These are phyloP conservation scores for Sporothrix schenckii DNA, from an alignment of 2,329 filamentous ascomycete genomes.

Conservation along the genomic window DNA sequence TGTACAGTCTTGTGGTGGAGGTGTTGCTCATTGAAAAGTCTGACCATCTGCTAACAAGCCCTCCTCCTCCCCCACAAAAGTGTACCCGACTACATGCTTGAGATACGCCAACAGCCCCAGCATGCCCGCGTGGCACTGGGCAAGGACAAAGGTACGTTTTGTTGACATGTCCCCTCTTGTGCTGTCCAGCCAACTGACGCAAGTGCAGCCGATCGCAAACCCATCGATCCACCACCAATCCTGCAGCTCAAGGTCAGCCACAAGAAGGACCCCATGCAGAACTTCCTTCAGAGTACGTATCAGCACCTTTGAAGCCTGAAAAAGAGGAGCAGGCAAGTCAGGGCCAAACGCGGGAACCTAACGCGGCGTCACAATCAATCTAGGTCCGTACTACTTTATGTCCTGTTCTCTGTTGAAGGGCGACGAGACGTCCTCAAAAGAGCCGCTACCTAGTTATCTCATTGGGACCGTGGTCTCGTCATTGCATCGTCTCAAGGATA, in stretches of 20 bases:
- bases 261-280: constrained; percentile 51
- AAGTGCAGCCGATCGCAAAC: constrained; percentile 68
- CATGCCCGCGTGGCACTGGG: constrained; percentile 69
- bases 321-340: too few species aligned
- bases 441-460: constrained; percentile 56
- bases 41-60: neutral
- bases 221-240: constrained; percentile 85
- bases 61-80: neutral
- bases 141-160: constrained; percentile 70
- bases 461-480: constrained; percentile 78
- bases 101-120: constrained; percentile 66
- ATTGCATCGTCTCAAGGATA: constrained; percentile 78
- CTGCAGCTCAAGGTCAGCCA: constrained; percentile 65
- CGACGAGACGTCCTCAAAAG: constrained; percentile 48
- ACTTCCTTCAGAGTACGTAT: constrained; percentile 61
- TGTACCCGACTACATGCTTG: constrained; percentile 41
- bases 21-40: neutral
- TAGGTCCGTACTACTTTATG: constrained; percentile 56
- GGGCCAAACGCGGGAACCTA: neutral
- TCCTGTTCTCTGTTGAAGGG: constrained; percentile 49
- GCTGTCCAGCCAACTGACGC: neutral
- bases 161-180: neutral
- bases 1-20: neutral
- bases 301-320: neutral
- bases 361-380: neutral